phyloP scores from a whole-genome alignment of 306 rosid genomes.

The Dicorynia guianensis region DNA sequence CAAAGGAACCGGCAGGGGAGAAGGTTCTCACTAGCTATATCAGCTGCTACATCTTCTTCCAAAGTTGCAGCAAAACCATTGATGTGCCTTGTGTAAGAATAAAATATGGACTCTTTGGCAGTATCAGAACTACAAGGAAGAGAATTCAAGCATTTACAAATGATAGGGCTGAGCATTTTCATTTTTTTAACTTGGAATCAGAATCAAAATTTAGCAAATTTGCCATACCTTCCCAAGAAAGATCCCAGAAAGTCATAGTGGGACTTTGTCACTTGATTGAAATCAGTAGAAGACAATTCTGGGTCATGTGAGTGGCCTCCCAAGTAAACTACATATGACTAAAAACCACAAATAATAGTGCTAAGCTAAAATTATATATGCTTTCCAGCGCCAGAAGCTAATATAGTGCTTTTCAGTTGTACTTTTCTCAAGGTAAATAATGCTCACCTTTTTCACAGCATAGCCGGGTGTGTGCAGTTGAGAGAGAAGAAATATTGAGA shows the following conservation, averaged over 20 bases:
- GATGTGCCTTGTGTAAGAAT: constrained; percentile 89
- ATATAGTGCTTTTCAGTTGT: background rate
- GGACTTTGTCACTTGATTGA: constrained; percentile 53
- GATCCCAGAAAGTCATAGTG: constrained; percentile 81
- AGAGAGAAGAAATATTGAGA: constrained; percentile 45
- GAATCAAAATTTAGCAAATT: background rate
- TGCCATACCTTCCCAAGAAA: constrained; percentile 68
- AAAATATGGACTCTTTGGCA: constrained; percentile 72
- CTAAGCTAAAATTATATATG: background rate
- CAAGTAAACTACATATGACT: constrained; percentile 90
- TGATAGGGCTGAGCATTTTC: background rate
- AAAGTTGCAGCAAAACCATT: constrained; percentile 92
- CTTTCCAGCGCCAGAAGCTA: background rate
- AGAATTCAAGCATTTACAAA: constrained; percentile 10
- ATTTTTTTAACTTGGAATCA: background rate
- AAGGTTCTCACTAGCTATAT: constrained; percentile 60
- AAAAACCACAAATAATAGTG: constrained; percentile 15
- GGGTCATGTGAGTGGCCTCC: constrained; percentile 79
- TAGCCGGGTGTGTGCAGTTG: constrained; percentile 48
- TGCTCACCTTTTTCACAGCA: constrained; percentile 72
- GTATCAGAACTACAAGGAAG: constrained; percentile 45
- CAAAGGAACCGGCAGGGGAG: background rate
- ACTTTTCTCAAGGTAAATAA: constrained; percentile 22
- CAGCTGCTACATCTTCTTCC: constrained; percentile 72
- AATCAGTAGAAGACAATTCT: constrained; percentile 52